Conservation (phyloP, 305 asterid species). For the Fraxinus albicans region DNA sequence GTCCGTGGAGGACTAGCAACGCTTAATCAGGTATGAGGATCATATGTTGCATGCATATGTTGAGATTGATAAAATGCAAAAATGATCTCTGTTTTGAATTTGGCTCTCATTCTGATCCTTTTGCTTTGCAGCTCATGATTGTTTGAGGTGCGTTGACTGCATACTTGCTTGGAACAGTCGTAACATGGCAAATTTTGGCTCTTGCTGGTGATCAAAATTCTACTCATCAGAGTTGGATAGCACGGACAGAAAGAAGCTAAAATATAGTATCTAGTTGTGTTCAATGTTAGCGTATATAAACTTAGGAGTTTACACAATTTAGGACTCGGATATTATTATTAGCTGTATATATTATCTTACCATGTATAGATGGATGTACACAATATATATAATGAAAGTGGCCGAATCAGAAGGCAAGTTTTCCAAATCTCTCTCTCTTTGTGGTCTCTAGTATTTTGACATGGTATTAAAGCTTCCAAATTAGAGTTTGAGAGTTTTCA, state of each 20-base stretch:
- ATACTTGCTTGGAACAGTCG: slow-evolving; percentile 52
- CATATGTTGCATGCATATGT: neutral
- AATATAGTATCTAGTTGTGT: neutral
- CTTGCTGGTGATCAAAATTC: slow-evolving; percentile 46
- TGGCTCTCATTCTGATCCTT: neutral
- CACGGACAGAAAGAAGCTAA: too few species aligned
- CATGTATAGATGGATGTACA: too few species aligned
- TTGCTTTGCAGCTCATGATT: slow-evolving; percentile 63
- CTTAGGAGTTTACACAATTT: too few species aligned
- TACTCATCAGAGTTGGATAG: neutral
- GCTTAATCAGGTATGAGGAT: slow-evolving; percentile 58
- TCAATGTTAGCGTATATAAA: neutral
- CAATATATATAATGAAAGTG: too few species aligned
- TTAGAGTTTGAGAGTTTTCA: too few species aligned
- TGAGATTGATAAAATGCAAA: neutral
- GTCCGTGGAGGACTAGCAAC: slow-evolving; percentile 81
- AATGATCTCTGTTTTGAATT: neutral
- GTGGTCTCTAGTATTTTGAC: too few species aligned
- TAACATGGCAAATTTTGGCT: slow-evolving; percentile 76
- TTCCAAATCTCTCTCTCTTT: too few species aligned
- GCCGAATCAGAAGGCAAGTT: too few species aligned
- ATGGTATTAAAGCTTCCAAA: too few species aligned
- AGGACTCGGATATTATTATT: too few species aligned
- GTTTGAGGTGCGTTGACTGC: slow-evolving; percentile 75
- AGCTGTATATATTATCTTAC: too few species aligned